Evolutionary conservation across 1,284 basidiomycete species (phyloP).

Genomic region (Rhodotorula sp.): DNA sequence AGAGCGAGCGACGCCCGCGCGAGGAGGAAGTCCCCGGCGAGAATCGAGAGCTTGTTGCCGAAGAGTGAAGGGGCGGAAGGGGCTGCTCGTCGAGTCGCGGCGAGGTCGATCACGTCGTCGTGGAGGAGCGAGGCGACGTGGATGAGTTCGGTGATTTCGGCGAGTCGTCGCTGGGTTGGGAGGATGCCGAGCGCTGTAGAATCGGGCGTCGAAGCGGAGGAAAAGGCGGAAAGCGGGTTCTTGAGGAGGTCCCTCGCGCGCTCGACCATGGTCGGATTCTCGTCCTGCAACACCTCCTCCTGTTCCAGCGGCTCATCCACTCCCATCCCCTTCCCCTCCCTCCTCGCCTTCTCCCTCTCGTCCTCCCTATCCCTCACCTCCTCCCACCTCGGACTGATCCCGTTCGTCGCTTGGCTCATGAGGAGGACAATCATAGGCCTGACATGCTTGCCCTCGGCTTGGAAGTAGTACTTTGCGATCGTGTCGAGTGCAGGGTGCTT

Average conservation of each 20-base stretch:
- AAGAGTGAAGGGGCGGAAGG: constrained; percentile 83
- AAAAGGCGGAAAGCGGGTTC: constrained; percentile 31
- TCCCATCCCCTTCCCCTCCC: constrained; percentile 44
- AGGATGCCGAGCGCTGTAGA: constrained; percentile 52
- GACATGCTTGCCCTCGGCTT: constrained; percentile 71
- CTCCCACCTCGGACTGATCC: constrained; percentile 59
- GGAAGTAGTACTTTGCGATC: constrained; percentile 91
- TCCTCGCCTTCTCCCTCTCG: constrained; percentile 45
- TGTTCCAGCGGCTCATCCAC: constrained; percentile 64
- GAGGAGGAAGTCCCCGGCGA: constrained; percentile 93
- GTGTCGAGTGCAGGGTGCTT: constrained; percentile 82
- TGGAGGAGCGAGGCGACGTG: constrained; percentile 94
- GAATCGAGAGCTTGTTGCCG: constrained; percentile 92
- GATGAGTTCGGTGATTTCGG: constrained; percentile 98
- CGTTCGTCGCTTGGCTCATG: constrained; percentile 88
- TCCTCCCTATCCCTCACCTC: constrained; percentile 53
- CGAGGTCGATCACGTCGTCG: constrained; percentile 90
- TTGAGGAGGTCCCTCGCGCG: constrained; percentile 59
- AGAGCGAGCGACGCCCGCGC: constrained; percentile 87
- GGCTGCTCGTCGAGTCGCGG: constrained; percentile 73
- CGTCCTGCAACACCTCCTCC: constrained; percentile 76
- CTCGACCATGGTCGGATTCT: constrained; percentile 75
- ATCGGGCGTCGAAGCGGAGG: constrained; percentile 5
- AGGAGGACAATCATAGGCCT: constrained; percentile 87
- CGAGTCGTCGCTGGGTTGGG: constrained; percentile 86